These are phyloP conservation scores for Phytophthora melonis DNA, from an alignment of 352 stramenopile species.

Conservation along the genomic window DNA sequence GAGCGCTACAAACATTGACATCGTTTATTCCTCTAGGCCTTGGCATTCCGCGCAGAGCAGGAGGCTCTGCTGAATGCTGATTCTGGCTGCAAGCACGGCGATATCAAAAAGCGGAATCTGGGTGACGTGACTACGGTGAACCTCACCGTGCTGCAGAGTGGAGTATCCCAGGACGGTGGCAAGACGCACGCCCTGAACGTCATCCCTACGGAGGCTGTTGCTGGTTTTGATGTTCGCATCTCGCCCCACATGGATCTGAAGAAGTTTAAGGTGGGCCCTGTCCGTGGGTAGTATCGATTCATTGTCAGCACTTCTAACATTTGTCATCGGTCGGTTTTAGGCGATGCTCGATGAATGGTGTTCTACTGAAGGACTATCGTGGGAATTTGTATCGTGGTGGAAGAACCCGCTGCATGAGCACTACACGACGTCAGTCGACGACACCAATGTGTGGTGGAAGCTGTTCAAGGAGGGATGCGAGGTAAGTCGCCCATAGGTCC, in stretches of 20 bases:
- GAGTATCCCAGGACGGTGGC: slow-evolving; percentile 84
- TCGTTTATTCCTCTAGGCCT: slow-evolving; percentile 46
- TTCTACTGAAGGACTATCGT: slow-evolving; percentile 83
- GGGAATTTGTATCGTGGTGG: slow-evolving; percentile 67
- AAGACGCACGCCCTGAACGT: slow-evolving; percentile 94
- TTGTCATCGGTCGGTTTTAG: slow-evolving; percentile 16
- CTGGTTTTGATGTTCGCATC: slow-evolving; percentile 95
- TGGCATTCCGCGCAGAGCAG: slow-evolving; percentile 91
- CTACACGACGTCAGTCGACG: slow-evolving; percentile 65
- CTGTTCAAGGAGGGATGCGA: slow-evolving; percentile 61
- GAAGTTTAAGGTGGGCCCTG: slow-evolving; percentile 70
- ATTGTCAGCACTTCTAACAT: background rate
- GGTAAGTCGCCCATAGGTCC: slow-evolving; percentile 21
- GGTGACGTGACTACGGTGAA: slow-evolving; percentile 97
- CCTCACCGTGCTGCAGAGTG: slow-evolving; percentile 93
- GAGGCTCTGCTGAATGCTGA: slow-evolving; percentile 79
- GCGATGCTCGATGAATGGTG: slow-evolving; percentile 93
- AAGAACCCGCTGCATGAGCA: slow-evolving; percentile 65
- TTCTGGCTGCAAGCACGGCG: slow-evolving; percentile 91
- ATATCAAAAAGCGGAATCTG: slow-evolving; percentile 92
- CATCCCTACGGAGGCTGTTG: slow-evolving; percentile 92
- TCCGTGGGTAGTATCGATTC: background rate
- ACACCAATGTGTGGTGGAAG: slow-evolving; percentile 64
- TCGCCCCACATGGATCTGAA: slow-evolving; percentile 88
- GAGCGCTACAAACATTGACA: background rate